phyloP scores from a whole-genome alignment of 129 eudicot genomes.

The Chrysanthemum makinoi region DNA sequence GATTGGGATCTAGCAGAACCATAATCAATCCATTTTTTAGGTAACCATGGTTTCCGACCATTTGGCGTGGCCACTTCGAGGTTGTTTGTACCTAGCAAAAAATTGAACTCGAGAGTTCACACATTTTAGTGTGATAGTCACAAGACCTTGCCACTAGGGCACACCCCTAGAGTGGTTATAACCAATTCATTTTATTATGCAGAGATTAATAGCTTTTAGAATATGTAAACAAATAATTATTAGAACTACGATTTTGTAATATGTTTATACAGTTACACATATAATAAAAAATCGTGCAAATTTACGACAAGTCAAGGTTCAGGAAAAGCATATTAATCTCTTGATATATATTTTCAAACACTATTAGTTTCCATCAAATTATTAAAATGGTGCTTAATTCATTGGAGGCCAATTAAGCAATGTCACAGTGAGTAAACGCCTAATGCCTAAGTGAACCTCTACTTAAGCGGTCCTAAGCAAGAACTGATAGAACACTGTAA shows the following conservation, averaged over 20 bases:
- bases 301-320: not conserved
- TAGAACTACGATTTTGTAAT: not conserved
- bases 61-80: too few species aligned
- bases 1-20: too few species aligned
- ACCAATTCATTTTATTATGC: not conserved
- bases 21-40: too few species aligned
- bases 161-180: too few species aligned
- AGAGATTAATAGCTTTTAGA: not conserved
- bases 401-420: not conserved
- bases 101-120: too few species aligned
- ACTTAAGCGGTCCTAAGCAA: not conserved
- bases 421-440: not conserved
- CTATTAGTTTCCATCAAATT: not conserved
- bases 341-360: not conserved
- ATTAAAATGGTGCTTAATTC: not conserved
- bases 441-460: not conserved
- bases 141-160: too few species aligned
- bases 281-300: not conserved
- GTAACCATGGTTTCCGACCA: too few species aligned
- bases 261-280: not conserved
- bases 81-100: too few species aligned
- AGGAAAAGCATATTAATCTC: slow-evolving; percentile 8
- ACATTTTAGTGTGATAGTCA: too few species aligned
- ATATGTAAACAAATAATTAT: not conserved
- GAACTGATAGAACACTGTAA: not conserved